phyloP scores from a whole-genome alignment of 2,329 filamentous ascomycete genomes.

The Tolypocladium capitatum region DNA sequence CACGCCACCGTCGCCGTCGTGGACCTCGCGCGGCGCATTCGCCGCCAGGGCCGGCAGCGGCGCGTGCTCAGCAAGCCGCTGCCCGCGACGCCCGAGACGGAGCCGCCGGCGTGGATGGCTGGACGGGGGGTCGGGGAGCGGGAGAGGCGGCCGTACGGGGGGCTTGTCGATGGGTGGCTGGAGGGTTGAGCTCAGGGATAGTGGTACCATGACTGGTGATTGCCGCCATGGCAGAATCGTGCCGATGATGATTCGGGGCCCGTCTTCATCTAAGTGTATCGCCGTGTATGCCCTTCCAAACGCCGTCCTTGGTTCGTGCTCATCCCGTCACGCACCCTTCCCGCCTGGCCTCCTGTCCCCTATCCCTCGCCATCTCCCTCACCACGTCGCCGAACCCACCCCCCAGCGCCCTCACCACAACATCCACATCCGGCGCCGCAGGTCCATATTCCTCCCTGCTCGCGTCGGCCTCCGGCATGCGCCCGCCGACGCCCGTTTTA shows the following conservation, averaged over 20 bases:
- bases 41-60: not conserved
- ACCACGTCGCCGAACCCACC: slow-evolving; percentile 31
- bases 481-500: slow-evolving; percentile 24
- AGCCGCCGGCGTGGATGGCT: slow-evolving; percentile 9
- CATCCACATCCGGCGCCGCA: slow-evolving; percentile 15
- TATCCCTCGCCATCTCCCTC: slow-evolving; percentile 16
- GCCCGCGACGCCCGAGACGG: slow-evolving; percentile 16
- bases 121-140: not conserved
- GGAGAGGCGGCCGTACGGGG: slow-evolving; percentile 12
- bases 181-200: not conserved
- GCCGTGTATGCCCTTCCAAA: too few species aligned
- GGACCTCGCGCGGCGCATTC: slow-evolving; percentile 9
- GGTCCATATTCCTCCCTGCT: slow-evolving; percentile 12
- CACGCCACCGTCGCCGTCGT: slow-evolving; percentile 13
- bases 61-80: slow-evolving; percentile 14
- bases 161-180: not conserved
- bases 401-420: slow-evolving; percentile 17
- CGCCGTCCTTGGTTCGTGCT: too few species aligned
- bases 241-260: too few species aligned
- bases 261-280: too few species aligned
- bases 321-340: too few species aligned
- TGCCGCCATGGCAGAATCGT: too few species aligned
- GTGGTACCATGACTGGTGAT: too few species aligned
- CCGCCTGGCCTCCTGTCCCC: too few species aligned
- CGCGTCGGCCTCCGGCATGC: slow-evolving; percentile 4